Conservation (phyloP, 148 eudicot genomes). For the Euryodendron excelsum region DNA sequence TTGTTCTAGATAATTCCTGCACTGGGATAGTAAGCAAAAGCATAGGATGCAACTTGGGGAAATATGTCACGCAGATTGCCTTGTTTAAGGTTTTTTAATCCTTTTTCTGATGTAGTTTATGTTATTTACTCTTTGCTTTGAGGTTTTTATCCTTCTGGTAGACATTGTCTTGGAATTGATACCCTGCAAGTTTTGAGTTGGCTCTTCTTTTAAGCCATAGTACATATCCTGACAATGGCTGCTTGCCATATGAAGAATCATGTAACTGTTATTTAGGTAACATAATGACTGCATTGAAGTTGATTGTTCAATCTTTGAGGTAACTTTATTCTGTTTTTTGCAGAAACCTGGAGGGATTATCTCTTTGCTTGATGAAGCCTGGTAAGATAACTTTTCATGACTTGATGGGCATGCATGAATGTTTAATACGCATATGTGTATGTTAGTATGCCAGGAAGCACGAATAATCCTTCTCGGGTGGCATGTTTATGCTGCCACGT, state of each 20-base stretch:
- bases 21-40: not conserved
- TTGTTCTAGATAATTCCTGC: not conserved
- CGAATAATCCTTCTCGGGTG: not conserved
- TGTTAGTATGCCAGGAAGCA: not conserved
- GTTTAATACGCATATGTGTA: not conserved
- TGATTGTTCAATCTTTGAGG: not conserved
- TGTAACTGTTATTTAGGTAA: not conserved
- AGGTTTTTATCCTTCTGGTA: not conserved
- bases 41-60: not conserved
- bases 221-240: not conserved
- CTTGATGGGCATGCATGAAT: not conserved
- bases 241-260: not conserved
- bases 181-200: not conserved
- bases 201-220: not conserved
- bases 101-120: not conserved
- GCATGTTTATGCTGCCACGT: too few relatives aligned
- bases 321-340: conserved; percentile 23
- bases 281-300: not conserved
- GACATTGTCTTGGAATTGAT: not conserved
- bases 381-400: conserved; percentile 41
- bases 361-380: conserved; percentile 98
- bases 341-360: conserved; percentile 99
- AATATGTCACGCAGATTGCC: not conserved
- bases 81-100: not conserved
- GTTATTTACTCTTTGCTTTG: not conserved